Evolutionary conservation across 164 flowering plant species (phyloP), one percentile per base, ranked within the genome.

Genomic region (Akebia trifoliata): DNA sequence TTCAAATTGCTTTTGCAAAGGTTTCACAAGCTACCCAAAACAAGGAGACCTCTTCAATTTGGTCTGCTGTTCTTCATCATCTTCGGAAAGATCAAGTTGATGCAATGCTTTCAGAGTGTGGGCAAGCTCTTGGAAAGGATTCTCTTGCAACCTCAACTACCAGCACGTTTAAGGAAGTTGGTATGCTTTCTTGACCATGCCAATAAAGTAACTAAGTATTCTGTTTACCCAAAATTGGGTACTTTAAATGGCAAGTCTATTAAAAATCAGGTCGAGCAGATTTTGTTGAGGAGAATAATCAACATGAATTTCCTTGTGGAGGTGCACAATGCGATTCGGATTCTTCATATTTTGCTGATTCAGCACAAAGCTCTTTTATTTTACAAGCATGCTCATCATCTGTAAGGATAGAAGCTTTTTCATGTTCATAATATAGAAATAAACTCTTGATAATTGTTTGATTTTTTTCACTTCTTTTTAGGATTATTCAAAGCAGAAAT

Each of bases 331-430:
- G 38, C 26, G 39, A 34, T 52, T 54, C 50, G 35, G 71, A 65
- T 44, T 49, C 62, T 50, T 40, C 69, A 32, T 36, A 43, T 73
- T 46, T 69, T 51, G 37, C 39, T 60, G 67, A 52, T 54, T 58
- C 74, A 51, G 59, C 43, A 6, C 20, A 26, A 40, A 56, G 51
- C 50, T 60, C 78, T 51, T 72, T 65, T 60, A 54, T 67, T 57
- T 57, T 85, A 71, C 72, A 60, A 71, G 70, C 87, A 35, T 85
- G 93, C 76, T 75, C 88, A 35, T 74, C 87, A 49, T 64, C 69
- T 62, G 96, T 91, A 84, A 48, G 90, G 74, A 18, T 57, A 30
- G 25, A 42, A 20, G 26, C 18, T 32, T 32, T 49, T 61, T 10
- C 28, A 20, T 40, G 36, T 15, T 62, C 9, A 26, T 24, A 29